These are phyloP conservation scores for Apium graveolens DNA, from an alignment of 129 eudicot genomes.

Conservation along the genomic window DNA sequence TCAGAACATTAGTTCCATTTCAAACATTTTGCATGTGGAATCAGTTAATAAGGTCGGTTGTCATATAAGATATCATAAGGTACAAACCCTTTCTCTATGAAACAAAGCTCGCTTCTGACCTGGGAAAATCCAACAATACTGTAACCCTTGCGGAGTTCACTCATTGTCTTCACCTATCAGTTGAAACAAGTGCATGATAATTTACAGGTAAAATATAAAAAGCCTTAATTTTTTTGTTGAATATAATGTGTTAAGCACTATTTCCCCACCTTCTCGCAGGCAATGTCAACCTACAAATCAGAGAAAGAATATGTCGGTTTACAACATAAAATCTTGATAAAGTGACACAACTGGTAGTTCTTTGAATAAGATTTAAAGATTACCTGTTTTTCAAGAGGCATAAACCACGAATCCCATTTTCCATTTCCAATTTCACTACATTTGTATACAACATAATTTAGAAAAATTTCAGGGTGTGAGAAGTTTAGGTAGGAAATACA, in stretches of 20 bases:
- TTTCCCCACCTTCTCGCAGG: slow-evolving; percentile 78
- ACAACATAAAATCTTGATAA: neutral
- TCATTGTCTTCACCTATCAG: slow-evolving; percentile 75
- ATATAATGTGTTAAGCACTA: neutral
- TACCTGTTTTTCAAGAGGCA: slow-evolving; percentile 77
- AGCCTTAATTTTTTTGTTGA: neutral
- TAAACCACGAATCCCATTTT: slow-evolving; percentile 86
- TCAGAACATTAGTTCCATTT: neutral
- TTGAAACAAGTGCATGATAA: slow-evolving; percentile 10
- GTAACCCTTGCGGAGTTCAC: slow-evolving; percentile 76
- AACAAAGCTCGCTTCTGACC: slow-evolving; percentile 29
- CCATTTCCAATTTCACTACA: slow-evolving; percentile 93
- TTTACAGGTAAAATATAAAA: slow-evolving; percentile 6
- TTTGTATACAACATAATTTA: neutral
- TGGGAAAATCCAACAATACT: slow-evolving; percentile 92
- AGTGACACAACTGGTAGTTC: neutral
- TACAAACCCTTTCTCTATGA: neutral
- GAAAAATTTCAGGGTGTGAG: slow-evolving; percentile 10
- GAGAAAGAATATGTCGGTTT: slow-evolving; percentile 18
- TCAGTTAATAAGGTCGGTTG: neutral
- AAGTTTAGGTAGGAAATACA: neutral
- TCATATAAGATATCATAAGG: neutral
- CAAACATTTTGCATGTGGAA: neutral
- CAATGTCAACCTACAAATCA: slow-evolving; percentile 51
- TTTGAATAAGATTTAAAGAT: neutral